Percentiles rank a stretch among this genome's conserved stretches.
These are phyloP conservation scores for Botrytis pseudocinerea DNA, from an alignment of 2,329 filamentous ascomycete species.

Conservation along the genomic window DNA sequence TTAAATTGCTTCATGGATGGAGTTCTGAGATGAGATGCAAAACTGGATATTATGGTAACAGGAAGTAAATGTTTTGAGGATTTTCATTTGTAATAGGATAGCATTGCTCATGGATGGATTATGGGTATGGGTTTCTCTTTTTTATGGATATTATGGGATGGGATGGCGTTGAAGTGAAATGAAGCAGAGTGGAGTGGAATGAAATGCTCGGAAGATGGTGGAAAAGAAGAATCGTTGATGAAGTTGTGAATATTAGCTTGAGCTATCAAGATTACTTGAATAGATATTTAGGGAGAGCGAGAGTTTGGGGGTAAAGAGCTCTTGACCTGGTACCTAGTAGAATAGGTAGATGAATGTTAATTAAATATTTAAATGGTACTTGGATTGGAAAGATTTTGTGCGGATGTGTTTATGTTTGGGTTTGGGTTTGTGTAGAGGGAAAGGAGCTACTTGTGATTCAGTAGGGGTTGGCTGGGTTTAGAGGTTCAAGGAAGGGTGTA, in stretches of 20 bases:
- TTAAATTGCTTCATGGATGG: not conserved
- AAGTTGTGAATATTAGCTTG: not conserved
- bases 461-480: not conserved
- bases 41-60: not conserved
- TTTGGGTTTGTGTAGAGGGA: too few species aligned
- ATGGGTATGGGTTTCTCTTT: not conserved
- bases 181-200: not conserved
- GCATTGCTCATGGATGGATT: not conserved
- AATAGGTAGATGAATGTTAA: not conserved
- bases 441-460: too few species aligned
- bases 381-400: not conserved
- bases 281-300: not conserved
- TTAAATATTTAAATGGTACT: not conserved
- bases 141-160: not conserved
- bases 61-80: not conserved
- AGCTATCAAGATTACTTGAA: not conserved
- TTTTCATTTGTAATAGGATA: not conserved
- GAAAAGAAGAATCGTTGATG: not conserved
- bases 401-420: not conserved
- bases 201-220: not conserved
- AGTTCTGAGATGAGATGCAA: not conserved
- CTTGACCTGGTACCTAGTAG: not conserved
- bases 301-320: not conserved
- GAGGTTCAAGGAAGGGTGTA: too few species aligned
- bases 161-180: not conserved